Evolutionary conservation across 768 basidiomycete genomes (phyloP), one percentile per base, ranked within the genome.

Genomic region (Kwoniella mangroviensis): DNA sequence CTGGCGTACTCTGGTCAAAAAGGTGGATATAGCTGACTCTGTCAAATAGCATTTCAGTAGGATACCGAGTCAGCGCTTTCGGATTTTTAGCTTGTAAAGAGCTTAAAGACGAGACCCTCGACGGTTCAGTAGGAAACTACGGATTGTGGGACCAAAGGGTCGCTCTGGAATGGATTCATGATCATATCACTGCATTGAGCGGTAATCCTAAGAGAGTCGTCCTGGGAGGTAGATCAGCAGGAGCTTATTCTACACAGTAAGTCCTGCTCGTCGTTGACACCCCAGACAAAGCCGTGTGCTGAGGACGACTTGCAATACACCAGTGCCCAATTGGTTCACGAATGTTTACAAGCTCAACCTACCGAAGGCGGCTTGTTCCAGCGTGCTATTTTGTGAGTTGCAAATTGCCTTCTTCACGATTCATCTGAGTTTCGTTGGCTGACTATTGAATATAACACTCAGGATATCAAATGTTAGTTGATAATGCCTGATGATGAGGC

Each of bases 121-220:
- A 71, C 45, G 70, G 70, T 11, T 71, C 66, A 52, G 70, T 65
- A 9, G 70, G 70, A 17, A 71, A 71, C 54, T 71, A 68, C 24
- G 70, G 70, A 4, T 45, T 71, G 28, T 62, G 58, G 70, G 66
- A 67, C 26, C 70, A 71, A 60, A 66, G 70, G 26, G 45, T 67
- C 10, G 70, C 66, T 13, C 60, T 71, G 42, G 64, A 71, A 58
- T 71, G 70, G 70, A 56, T 60, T 5, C 51, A 60, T 54, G 21
- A 63, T 53, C 60, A 71, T 45, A 60, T 71, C 13, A 53, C 61
- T 24, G 21, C 67, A 7, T 60, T 71, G 56, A 65, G 70, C 17
- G 70, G 70, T 11, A 71, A 71, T 55, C 70, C 70, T 4, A 13
- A 49, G 28, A 41, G 42, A 22, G 56, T 71, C 15, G 65, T 65